A percentile compares a stretch with the other conserved stretches of the same genome.
phyloP scores from a whole-genome alignment of 1,139 yeast genomes.

The Blastobotrys persicus region DNA sequence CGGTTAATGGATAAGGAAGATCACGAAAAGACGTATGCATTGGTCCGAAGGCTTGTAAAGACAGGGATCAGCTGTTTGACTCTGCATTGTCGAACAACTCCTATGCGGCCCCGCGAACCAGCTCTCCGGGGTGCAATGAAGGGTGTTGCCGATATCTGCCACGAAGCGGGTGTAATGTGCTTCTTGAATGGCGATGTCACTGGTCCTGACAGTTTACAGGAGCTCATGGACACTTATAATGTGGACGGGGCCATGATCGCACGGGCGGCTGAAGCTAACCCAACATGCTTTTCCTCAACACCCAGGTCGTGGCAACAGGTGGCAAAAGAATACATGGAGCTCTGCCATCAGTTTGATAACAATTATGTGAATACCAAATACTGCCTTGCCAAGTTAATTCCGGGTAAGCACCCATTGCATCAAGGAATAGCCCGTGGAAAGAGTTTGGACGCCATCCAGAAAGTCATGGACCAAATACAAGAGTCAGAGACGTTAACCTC shows the following conservation, averaged over 20 bases:
- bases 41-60: slow-evolving; percentile 61
- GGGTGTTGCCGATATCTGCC: slow-evolving; percentile 61
- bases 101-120: slow-evolving; percentile 83
- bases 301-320: slow-evolving; percentile 52
- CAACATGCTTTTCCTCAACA: slow-evolving; percentile 59
- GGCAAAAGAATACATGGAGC: slow-evolving; percentile 54
- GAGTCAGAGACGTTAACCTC: background rate
- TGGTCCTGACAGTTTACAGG: slow-evolving; percentile 53
- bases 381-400: slow-evolving; percentile 71
- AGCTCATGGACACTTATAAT: slow-evolving; percentile 52
- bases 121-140: slow-evolving; percentile 66
- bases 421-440: slow-evolving; percentile 57
- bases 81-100: slow-evolving; percentile 84
- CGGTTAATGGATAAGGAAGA: slow-evolving; percentile 64
- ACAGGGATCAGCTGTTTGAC: slow-evolving; percentile 88
- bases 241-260: slow-evolving; percentile 90
- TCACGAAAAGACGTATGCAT: slow-evolving; percentile 60
- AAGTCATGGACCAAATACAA: slow-evolving; percentile 2
- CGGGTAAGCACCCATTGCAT: slow-evolving; percentile 69
- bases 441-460: slow-evolving; percentile 46
- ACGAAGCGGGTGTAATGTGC: slow-evolving; percentile 62
- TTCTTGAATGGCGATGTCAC: slow-evolving; percentile 78
- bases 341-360: slow-evolving; percentile 58
- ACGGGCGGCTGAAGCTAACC: slow-evolving; percentile 82
- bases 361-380: slow-evolving; percentile 73